These are phyloP conservation scores for Punica granatum DNA, from an alignment of 345 rosid species.

Conservation along the genomic window DNA sequence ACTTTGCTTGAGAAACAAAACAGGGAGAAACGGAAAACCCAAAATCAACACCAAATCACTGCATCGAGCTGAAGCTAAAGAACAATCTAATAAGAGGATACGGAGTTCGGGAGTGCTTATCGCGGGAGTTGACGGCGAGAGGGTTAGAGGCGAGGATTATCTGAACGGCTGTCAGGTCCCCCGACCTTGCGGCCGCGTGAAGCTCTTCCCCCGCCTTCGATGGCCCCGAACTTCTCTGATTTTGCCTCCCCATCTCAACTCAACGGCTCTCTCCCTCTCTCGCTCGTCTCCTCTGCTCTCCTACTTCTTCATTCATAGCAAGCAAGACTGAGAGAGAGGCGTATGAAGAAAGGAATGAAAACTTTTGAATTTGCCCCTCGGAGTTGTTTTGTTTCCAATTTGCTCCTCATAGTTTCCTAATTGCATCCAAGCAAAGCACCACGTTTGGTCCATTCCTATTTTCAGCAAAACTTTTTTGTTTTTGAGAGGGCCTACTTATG, in stretches of 20 bases:
- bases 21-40: not conserved
- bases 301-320: not conserved
- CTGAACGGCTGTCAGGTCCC: constrained; percentile 59
- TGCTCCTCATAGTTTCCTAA: not conserved
- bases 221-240: constrained; percentile 10
- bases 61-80: not conserved
- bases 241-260: not conserved
- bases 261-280: too few relatives aligned
- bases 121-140: constrained; percentile 68
- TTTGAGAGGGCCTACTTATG: too few relatives aligned
- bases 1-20: not conserved
- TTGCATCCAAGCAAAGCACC: not conserved
- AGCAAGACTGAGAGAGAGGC: not conserved
- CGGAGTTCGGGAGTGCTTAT: constrained; percentile 97
- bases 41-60: not conserved
- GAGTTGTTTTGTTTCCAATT: not conserved
- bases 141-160: constrained; percentile 56
- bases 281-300: not conserved
- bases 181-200: constrained; percentile 89
- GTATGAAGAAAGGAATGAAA: not conserved
- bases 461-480: too few relatives aligned
- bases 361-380: not conserved
- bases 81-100: constrained; percentile 35
- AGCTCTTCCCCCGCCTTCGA: constrained; percentile 25
- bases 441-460: too few relatives aligned